A percentile compares a stretch with the other conserved stretches of the same genome.
Evolutionary conservation across 2,329 filamentous ascomycete species (phyloP).

Genomic region (Fusarium oxysporum): DNA sequence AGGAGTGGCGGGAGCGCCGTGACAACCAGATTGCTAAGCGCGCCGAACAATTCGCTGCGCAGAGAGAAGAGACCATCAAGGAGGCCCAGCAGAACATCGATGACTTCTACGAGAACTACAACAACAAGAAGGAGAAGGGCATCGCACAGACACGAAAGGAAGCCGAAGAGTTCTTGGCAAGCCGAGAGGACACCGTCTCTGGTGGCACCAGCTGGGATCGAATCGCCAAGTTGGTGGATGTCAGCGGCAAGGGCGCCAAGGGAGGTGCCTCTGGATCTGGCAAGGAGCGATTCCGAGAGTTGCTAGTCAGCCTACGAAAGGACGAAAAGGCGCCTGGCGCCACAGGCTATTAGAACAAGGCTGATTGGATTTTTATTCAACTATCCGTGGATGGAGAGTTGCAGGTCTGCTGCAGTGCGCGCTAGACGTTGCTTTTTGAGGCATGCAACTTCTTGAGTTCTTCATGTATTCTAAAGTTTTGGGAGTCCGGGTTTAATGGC

Average conservation of each 20-base stretch:
- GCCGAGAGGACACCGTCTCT: slow-evolving; percentile 89
- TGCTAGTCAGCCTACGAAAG: slow-evolving; percentile 88
- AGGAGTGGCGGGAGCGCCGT: slow-evolving; percentile 91
- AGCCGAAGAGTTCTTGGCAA: slow-evolving; percentile 90
- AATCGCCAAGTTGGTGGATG: slow-evolving; percentile 96
- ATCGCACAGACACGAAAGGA: slow-evolving; percentile 90
- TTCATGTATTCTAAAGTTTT: slow-evolving; percentile 48
- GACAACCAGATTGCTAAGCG: slow-evolving; percentile 86
- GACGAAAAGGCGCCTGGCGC: slow-evolving; percentile 86
- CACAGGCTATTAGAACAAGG: slow-evolving; percentile 64
- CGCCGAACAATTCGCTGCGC: slow-evolving; percentile 82
- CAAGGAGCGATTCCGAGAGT: slow-evolving; percentile 95
- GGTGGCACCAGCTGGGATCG: slow-evolving; percentile 99
- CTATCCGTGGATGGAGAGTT: slow-evolving; percentile 17
- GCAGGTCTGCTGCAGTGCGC: slow-evolving; percentile 39
- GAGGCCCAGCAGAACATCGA: slow-evolving; percentile 95
- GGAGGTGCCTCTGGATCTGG: slow-evolving; percentile 90
- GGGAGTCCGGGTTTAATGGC: slow-evolving; percentile 49
- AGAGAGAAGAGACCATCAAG: slow-evolving; percentile 86
- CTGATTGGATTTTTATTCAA: slow-evolving; percentile 13
- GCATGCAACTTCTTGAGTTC: slow-evolving; percentile 39
- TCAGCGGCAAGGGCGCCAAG: slow-evolving; percentile 90
- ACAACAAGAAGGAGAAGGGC: slow-evolving; percentile 95
- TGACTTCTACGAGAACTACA: slow-evolving; percentile 99
- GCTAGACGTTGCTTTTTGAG: slow-evolving; percentile 34